These are phyloP conservation scores for Puccinia hordei DNA, from an alignment of 1,284 basidiomycete species.

Conservation along the genomic window DNA sequence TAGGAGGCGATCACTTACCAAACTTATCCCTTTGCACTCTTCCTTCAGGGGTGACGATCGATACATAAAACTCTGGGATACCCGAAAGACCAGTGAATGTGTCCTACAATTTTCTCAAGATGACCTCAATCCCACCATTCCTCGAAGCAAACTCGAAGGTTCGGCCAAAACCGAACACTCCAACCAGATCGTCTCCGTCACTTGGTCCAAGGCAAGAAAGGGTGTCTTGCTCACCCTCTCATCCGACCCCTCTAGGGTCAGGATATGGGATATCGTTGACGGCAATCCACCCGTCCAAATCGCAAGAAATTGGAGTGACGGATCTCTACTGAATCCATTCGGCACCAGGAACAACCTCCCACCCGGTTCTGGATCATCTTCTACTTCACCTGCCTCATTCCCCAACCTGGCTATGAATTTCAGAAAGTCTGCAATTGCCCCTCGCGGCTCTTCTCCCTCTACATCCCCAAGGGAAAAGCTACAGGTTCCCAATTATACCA, in stretches of 20 bases:
- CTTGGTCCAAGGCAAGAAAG: slow-evolving; percentile 37
- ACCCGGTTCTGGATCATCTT: not conserved
- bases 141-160: not conserved
- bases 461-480: slow-evolving; percentile 14
- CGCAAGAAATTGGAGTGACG: slow-evolving; percentile 21
- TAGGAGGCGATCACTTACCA: not conserved
- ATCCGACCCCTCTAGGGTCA: slow-evolving; percentile 13
- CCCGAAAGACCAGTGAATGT: slow-evolving; percentile 40
- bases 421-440: slow-evolving; percentile 8
- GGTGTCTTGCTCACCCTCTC: slow-evolving; percentile 33
- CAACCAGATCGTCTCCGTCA: slow-evolving; percentile 9
- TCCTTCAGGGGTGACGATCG: slow-evolving; percentile 39
- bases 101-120: slow-evolving; percentile 32
- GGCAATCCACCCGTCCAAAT: not conserved
- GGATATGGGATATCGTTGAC: slow-evolving; percentile 41
- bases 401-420: not conserved
- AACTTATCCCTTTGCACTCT: not conserved
- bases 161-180: slow-evolving; percentile 13
- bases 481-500: slow-evolving; percentile 15
- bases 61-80: slow-evolving; percentile 44
- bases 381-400: slow-evolving; percentile 2
- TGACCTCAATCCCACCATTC: not conserved
- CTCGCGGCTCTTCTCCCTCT: slow-evolving; percentile 23
- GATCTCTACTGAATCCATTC: slow-evolving; percentile 19
- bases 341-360: slow-evolving; percentile 14